Base-by-base conservation (phyloP, 345 rosid species). In the Erysimum cheiranthoides region DNA sequence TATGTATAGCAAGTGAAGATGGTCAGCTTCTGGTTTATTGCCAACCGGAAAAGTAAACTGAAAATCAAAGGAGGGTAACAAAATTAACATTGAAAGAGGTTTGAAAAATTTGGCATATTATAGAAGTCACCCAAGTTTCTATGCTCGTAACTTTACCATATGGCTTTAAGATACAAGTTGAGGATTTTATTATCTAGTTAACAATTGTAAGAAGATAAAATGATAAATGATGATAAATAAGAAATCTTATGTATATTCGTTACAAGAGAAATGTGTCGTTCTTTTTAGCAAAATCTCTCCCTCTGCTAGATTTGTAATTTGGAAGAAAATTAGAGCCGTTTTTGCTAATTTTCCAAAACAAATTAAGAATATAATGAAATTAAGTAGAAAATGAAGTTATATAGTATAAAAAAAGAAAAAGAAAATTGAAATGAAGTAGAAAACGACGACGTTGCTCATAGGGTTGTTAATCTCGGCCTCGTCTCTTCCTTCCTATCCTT, bases 21-120 rank as follows among this genome's bases (percentile, higher is more conserved):
- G 97, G 97, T 60, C 87, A 88, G 80, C 77, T 94, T 66, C 74
- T 89, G 71, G 81, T 94, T 25, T 94, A 84, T 83, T 65, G 70
- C 39, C 85, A 71, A 53, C 71, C 65, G 6, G 45, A 74, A 67
- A 56, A 71, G 21, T 47, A 69, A 53, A 25, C 49, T 76, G 32
- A 51, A 69, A 52, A 27, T 75, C 30, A 47, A 47, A 74, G n/a
- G 43, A 45, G 9, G 50, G 2, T 7, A n/a, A 45, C 49, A 14
- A 14, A 43, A 2, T 42, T 13, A 0, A 13, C 16, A 1, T 43
- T 5, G 6, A 43, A 40, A 46, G 49, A 28, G 28, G 30, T 50
- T 39, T 64, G 56, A 42, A 43, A 65, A 45, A 1, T 13, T 6
- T 57, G 42, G 62, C 13, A 57, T 10, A 13, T 9, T 43, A 2